Evolutionary conservation across 768 basidiomycete genomes (phyloP).

Genomic region (Termitomyces titanicus): DNA sequence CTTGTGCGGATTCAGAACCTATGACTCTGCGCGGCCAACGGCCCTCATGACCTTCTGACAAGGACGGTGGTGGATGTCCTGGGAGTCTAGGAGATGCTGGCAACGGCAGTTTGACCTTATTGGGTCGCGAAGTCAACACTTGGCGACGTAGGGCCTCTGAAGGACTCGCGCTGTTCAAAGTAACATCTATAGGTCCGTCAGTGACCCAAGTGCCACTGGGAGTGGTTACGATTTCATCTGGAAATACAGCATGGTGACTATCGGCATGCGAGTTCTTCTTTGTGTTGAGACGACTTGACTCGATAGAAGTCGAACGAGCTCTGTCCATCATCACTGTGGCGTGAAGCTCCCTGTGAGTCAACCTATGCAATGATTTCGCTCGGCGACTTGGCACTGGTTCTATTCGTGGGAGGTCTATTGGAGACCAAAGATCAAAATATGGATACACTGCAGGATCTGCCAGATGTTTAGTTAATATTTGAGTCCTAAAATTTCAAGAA

Average conservation of each 20-base stretch:
- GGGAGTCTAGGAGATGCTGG: no score
- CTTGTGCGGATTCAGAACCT: not conserved
- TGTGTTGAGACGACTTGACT: not conserved
- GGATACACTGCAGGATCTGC: slow-evolving; percentile 35
- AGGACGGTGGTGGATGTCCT: no score
- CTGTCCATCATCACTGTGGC: slow-evolving; percentile 35
- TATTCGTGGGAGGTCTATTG: slow-evolving; percentile 10
- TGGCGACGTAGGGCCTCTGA: no score
- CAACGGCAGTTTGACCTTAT: no score
- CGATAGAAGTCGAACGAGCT: slow-evolving; percentile 3
- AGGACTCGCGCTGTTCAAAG: not conserved
- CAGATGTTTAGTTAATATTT: not conserved
- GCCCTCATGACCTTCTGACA: not conserved
- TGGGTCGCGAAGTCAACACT: no score
- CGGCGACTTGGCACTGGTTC: not conserved
- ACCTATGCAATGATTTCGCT: slow-evolving; percentile 8
- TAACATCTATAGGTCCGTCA: not conserved
- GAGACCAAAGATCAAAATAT: slow-evolving; percentile 26
- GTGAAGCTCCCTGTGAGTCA: slow-evolving; percentile 32
- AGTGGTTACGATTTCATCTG: not conserved
- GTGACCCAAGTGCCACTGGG: not conserved
- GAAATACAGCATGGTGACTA: not conserved
- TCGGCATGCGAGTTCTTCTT: not conserved
- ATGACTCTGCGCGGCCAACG: not conserved
- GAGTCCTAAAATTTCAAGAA: not conserved